Evolutionary conservation across 352 stramenopile genomes (phyloP), one percentile per base, ranked within the genome.

Genomic region (Globisporangium mamillatum): DNA sequence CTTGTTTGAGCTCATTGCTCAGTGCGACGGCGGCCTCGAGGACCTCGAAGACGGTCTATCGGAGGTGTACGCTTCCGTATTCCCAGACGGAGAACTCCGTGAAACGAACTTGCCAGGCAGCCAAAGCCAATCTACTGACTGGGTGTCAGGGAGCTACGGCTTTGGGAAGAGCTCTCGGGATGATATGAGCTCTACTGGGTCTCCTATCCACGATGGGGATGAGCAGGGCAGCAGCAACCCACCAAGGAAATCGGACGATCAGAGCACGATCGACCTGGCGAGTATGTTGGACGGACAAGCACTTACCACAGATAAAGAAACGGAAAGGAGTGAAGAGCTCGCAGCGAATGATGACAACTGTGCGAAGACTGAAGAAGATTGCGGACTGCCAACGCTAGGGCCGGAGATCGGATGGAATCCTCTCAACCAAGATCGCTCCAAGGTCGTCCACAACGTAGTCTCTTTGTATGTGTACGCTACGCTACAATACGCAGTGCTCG

Each of bases 391-490:
- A 10, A 44, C 16, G 0, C 48, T n/a, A 14, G 24, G 36, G 10
- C 8, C 50, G 3, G 68, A 74, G 53, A 70, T 74, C 36, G 58
- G 68, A 10, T 74, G 63, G 68, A 48, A 74, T 52, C 70, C 70
- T 6, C 66, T 76, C 1, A 53, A 32, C 7, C 63, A 71, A 22
- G 67, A 76, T 29, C 67, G 57, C 59, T 27, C 36, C n/a, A 61
- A 66, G 55, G 46, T 73, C 32, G 63, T 76, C 3, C 66, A 48
- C 38, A 76, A 73, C 46, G 70, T 73, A 4, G 63, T 56, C 8
- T 73, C 70, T 6, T 56, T 76, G 2, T 73, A 73, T 38, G 70
- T 73, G 24, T 70, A 66, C 57, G 60, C 46, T 20, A 67, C 63
- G 9, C 46, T 75, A 14, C 66, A 75, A 50, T 75, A 73, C 50